Evolutionary conservation across 164 flowering plant species (phyloP).

Genomic region (Warburgia ugandensis): DNA sequence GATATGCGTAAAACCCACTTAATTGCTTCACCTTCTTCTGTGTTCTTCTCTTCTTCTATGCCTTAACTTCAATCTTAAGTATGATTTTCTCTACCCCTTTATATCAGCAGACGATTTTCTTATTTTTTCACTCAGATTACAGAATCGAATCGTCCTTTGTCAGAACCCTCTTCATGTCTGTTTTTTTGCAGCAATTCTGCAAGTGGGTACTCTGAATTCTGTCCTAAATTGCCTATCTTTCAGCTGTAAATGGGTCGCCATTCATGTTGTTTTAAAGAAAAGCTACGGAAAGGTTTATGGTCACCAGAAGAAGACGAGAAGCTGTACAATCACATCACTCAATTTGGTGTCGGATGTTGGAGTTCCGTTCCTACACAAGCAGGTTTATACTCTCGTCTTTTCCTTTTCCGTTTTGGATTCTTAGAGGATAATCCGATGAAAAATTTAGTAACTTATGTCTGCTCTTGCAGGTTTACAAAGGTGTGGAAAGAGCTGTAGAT

Average conservation of each 20-base stretch:
- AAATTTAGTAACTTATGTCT: neutral
- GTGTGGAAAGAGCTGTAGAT: slow-evolving; percentile 89
- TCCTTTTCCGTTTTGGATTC: neutral
- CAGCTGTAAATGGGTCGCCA: slow-evolving; percentile 52
- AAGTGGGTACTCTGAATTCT: neutral
- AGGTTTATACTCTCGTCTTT: slow-evolving; percentile 25
- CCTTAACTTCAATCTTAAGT: slow-evolving; percentile 63
- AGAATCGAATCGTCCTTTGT: slow-evolving; percentile 1
- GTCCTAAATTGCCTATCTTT: neutral
- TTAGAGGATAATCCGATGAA: neutral
- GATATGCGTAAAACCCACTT: slow-evolving; percentile 80
- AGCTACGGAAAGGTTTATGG: slow-evolving; percentile 81
- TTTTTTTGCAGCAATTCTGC: neutral
- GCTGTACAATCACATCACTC: slow-evolving; percentile 56
- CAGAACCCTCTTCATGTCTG: neutral
- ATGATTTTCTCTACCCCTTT: slow-evolving; percentile 29
- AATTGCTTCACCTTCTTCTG: slow-evolving; percentile 43
- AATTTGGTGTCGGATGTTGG: slow-evolving; percentile 87
- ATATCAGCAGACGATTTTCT: slow-evolving; percentile 17
- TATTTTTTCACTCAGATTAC: slow-evolving; percentile 2
- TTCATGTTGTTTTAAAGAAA: slow-evolving; percentile 55
- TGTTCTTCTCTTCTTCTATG: slow-evolving; percentile 13
- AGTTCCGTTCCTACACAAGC: slow-evolving; percentile 86
- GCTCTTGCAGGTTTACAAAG: slow-evolving; percentile 55
- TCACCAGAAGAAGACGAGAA: slow-evolving; percentile 95